Conservation (phyloP, 2,329 filamentous ascomycete genomes). For the Didymella pinodella region DNA sequence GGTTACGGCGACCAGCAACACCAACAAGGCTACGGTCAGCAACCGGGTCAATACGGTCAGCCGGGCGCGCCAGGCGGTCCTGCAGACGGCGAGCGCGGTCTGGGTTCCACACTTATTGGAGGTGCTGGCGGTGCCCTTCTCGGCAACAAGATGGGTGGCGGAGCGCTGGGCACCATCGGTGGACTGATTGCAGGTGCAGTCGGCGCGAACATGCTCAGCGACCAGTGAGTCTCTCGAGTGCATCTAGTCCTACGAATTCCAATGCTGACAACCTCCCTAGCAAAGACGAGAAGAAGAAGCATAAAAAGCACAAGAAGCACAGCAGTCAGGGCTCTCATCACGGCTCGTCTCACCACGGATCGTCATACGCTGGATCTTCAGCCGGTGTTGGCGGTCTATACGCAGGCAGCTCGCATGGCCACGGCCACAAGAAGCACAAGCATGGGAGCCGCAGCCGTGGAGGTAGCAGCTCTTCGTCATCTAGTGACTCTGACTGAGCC, state of each 20-base stretch:
- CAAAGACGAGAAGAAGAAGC: slow-evolving; percentile 47
- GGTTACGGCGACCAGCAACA: slow-evolving; percentile 46
- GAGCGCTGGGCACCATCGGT: slow-evolving; percentile 60
- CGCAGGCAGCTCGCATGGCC: slow-evolving; percentile 36
- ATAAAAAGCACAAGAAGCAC: slow-evolving; percentile 50
- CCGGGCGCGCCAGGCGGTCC: slow-evolving; percentile 41
- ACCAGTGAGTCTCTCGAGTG: slow-evolving; percentile 44
- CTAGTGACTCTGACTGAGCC: slow-evolving; percentile 48
- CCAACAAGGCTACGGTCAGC: slow-evolving; percentile 38
- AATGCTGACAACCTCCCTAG: slow-evolving; percentile 23
- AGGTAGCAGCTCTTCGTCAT: slow-evolving; percentile 40
- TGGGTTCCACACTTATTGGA: slow-evolving; percentile 63
- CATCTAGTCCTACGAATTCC: too few relatives aligned
- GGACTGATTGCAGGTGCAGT: slow-evolving; percentile 63
- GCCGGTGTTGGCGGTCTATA: slow-evolving; percentile 49
- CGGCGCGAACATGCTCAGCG: slow-evolving; percentile 62
- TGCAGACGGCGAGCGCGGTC: slow-evolving; percentile 62
- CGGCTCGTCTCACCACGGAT: slow-evolving; percentile 37
- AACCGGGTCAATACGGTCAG: slow-evolving; percentile 52
- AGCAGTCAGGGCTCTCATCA: slow-evolving; percentile 37
- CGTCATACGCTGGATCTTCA: slow-evolving; percentile 43
- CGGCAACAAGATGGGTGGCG: slow-evolving; percentile 63
- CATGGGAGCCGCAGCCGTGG: slow-evolving; percentile 45
- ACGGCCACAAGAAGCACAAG: slow-evolving; percentile 41
- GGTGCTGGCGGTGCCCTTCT: slow-evolving; percentile 64